Evolutionary conservation across 176 grass and related monocot genomes (phyloP), one percentile per base, ranked within the genome.

Genomic region (Oryza coarctata): DNA sequence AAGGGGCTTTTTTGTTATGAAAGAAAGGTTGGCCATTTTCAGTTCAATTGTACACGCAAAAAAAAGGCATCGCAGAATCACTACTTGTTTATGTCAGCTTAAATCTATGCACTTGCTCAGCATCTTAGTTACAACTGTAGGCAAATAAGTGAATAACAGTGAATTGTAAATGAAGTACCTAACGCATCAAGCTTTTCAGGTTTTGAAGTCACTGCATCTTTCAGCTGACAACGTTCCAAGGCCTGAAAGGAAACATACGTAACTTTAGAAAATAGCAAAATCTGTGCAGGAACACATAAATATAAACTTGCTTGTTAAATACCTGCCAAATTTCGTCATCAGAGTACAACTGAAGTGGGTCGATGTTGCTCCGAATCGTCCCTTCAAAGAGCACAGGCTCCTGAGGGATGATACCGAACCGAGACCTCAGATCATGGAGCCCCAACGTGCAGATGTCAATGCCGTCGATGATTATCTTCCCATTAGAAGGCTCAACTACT

Each of bases 261-360:
- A 84, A 12, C 7, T 80, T 68, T 26, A 52, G 58, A 76, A 12
- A 32, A 88, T 14, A 66, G 62, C 9, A 41, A 20, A 71, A 76
- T 47, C 12, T 41, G 33, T 60, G 15, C 12, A 35, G 10, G 65
- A 22, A 22, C 68, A 71, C 17, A 18, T 43, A 69, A 77, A 64
- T 75, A 52, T 25, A 61, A 27, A 27, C 41, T 41, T 57, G 2
- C 1, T 63, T 20, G 26, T 60, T 14, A 68, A 66, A 62, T 93
- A 99, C 96, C 93, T 99, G 84, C 96, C 96, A 95, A 64, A 99
- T 99, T 83, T 99, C 89, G 58, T 95, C 89, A 66, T 99, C 96
- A 39, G 96, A 93, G 76, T 95, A 95, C 57, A 92, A 77, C 70
- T 91, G 83, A 83, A 95, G 90, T 0, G 93, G 93, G 49, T 95